A percentile compares a stretch with the other conserved stretches of the same genome.
Evolutionary conservation across 2,329 filamentous ascomycete species (phyloP).

Genomic region (Rhynchosporium secalis): DNA sequence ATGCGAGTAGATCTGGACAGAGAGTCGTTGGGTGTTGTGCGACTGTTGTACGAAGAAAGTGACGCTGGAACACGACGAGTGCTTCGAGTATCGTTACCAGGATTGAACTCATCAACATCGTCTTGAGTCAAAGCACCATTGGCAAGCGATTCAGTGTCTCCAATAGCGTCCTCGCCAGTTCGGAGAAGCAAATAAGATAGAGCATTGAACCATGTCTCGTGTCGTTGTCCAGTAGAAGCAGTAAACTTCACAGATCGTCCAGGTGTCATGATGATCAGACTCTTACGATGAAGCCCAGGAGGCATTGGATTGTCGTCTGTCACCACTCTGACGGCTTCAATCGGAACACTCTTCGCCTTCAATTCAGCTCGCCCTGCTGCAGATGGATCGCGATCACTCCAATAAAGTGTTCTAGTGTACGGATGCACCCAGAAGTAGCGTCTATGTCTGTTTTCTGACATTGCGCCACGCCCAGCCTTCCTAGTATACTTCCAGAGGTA

Average conservation of each 20-base stretch:
- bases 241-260: constrained; percentile 92
- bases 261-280: constrained; percentile 84
- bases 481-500: constrained; percentile 99
- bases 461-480: constrained; percentile 83
- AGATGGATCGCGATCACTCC: constrained; percentile 88
- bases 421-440: constrained; percentile 99
- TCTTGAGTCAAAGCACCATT: constrained; percentile 58
- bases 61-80: constrained; percentile 61
- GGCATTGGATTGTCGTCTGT: constrained; percentile 94
- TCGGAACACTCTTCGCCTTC: constrained; percentile 83
- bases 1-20: constrained; percentile 47
- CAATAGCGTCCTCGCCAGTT: constrained; percentile 61
- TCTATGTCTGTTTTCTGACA: constrained; percentile 86
- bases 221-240: constrained; percentile 86
- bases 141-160: constrained; percentile 58
- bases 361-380: constrained; percentile 75
- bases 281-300: constrained; percentile 91
- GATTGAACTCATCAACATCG: constrained; percentile 81
- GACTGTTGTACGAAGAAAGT: constrained; percentile 78
- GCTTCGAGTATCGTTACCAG: constrained; percentile 48
- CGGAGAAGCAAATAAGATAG: constrained; percentile 88
- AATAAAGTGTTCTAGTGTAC: constrained; percentile 94
- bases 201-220: constrained; percentile 99
- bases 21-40: constrained; percentile 66
- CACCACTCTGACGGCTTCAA: constrained; percentile 86